Base-by-base conservation (phyloP, 176 grass and related monocot genomes). In the Triticum turgidum region DNA sequence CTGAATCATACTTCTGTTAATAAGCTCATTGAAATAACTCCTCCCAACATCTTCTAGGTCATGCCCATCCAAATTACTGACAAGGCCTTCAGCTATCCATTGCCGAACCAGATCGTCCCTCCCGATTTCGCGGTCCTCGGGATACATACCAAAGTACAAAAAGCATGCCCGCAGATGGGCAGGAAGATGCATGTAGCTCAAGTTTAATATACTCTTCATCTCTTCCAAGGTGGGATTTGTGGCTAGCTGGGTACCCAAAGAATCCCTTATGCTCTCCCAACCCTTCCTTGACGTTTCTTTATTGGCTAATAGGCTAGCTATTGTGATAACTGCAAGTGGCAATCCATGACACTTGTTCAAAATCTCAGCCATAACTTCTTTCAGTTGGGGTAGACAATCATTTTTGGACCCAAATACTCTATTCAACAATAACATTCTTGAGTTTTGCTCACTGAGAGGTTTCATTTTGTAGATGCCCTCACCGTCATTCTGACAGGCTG, bases 111-210 rank as follows among this genome's bases (percentile, higher is more conserved):
- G 56, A 8, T 59, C 56, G 1, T 59, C 18, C 6, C 7, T 21
- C 0, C 0, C 0, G 7, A 59, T 59, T 0, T 59, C 6, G 0
- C 0, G 0, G 20, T 59, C 56, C 7, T 59, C 56, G 0, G 56
- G 18, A 59, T 59, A 59, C 56, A 21, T 59, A 59, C 56, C 56
- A 59, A 59, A 9, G 56, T 59, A 21, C 56, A 59, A 59, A 59
- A 59, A 21, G 3, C 56, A 59, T 59, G 56, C 56, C 20, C 56
- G 17, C 6, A 59, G 56, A 21, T 59, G 56, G 0, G 7, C 56
- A 9, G 56, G 56, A 21, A 59, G 56, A 59, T 59, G 56, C 56
- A 21, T 59, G 56, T 59, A 59, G 56, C 56, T 59, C 2, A 59
- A 3, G 56, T 59, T 59, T 59, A 59, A 59, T 59, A 59, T 59